Evolutionary conservation across 768 basidiomycete genomes (phyloP), one percentile per base, ranked within the genome.

Genomic region (Leccinum uliginosum): DNA sequence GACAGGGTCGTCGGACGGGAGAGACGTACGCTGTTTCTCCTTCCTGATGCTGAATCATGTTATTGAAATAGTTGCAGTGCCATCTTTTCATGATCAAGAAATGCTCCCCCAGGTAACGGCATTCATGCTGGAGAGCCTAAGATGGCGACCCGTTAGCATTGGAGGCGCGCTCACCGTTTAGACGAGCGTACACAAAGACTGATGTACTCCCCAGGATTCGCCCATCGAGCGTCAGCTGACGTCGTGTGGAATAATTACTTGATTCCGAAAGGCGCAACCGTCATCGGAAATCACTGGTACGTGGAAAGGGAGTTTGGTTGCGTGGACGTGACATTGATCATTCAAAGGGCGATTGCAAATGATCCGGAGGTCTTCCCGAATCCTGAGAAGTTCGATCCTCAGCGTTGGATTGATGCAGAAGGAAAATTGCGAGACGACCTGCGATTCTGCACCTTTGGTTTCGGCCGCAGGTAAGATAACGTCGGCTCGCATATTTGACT

Each of bases 191-290:
- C 34, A 5, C 45, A 27, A 21, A 23, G 9, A 9, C n/a, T 55
- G 30, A 51, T 6, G 7, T 19, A 70, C 76, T 5, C 71, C 75
- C 26, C 24, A 66, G 85, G 85, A 1, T 81, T 86, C 53, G 75
- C 81, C 0, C 86, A 89, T 58, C 78, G 79, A 48, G 78, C 85
- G 0, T 87, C 81, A 1, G 78, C 77, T 48, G 85, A 87, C 51
- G 75, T 89, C 14, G 35, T 72, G 4, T 70, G 70, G 54, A 66
- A 64, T 1, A 60, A 67, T 21, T 79, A 75, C 52, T 51, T 73
- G 43, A 78, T 80, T 38, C 78, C 78, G 7, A 34, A 43, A 29
- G 51, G 59, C 3, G 51, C 58, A 10, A 60, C 48, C 2, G 59
- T 60, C 8, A 50, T 60, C 11, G 59, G 59, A 44, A 60, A 60